Evolutionary conservation across 2,329 filamentous ascomycete genomes (phyloP), one percentile per base, ranked within the genome.

Genomic region (Fusarium globosum): DNA sequence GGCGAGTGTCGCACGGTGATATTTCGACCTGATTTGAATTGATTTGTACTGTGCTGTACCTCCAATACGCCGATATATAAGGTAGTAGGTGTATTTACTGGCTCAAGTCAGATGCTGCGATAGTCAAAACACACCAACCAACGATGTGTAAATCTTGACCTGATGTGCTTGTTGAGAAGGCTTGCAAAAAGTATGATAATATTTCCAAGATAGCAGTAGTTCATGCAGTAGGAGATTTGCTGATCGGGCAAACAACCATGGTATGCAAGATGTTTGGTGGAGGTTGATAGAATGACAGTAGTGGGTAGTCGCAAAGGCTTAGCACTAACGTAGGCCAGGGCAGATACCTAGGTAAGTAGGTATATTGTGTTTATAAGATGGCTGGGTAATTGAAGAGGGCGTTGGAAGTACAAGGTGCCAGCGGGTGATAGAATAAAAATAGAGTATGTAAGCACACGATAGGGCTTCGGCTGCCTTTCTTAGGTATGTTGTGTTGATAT

Each of bases 121-220:
- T n/a, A 16, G 57, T 46, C 49, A 52, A 53, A 36, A 55, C 28
- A 66, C 43, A 45, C 58, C 46, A 68, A 41, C 58, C 46, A 64
- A 51, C 16, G 33, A 55, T 38, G 49, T 52, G 41, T 39, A 42
- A 45, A 43, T 52, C 26, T 53, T 48, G 41, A 61, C 45, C 53
- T 48, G 45, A 46, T 39, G 51, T 45, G 61, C 39, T 52, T 45
- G 48, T 43, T 43, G n/a, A 48, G 49, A 14, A 45, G 39, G 59
- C 33, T 45, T 23, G 23, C 30, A 53, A 18, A 35, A 41, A 41
- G 28, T 48, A 52, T 38, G 56, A 56, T 48, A 45, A 42, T 26
- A 18, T 15, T 36, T 62, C 49, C 45, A n/a, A 21, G 21, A 65
- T 35, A 36, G 43, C n/a, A 49, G 41, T 23, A 36, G 28, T 42